Conservation (phyloP, 179 eudicot genomes). For the Camellia oleifera region DNA sequence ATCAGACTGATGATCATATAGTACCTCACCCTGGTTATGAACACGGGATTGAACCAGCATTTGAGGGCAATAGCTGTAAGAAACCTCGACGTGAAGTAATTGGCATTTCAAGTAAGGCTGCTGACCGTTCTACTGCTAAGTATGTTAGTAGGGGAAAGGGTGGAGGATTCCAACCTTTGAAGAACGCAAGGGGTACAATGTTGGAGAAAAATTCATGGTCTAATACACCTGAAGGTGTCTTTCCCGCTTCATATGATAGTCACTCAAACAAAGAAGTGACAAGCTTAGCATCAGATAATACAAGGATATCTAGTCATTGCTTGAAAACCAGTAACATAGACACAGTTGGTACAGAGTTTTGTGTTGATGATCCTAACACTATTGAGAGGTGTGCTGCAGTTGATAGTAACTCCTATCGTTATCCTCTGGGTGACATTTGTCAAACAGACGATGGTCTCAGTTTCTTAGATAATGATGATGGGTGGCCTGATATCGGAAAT, state of each 20-base stretch:
- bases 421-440: conserved; percentile 43
- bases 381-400: conserved; percentile 35
- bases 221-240: conserved; percentile 36
- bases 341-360: conserved; percentile 31
- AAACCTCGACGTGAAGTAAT: conserved; percentile 35
- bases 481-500: conserved; percentile 74
- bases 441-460: conserved; percentile 45
- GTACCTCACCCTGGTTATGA: conserved; percentile 49
- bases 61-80: conserved; percentile 35
- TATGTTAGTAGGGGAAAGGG: conserved; percentile 24
- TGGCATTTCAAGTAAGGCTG: conserved; percentile 27
- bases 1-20: conserved; percentile 62
- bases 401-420: conserved; percentile 37
- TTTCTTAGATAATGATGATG: conserved; percentile 49
- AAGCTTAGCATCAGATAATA: conserved; percentile 41
- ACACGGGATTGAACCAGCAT: conserved; percentile 23
- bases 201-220: conserved; percentile 46
- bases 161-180: conserved; percentile 19
- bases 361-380: conserved; percentile 40
- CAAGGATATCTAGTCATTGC: conserved; percentile 32
- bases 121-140: conserved; percentile 23
- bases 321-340: conserved; percentile 33
- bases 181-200: conserved; percentile 39
- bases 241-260: conserved; percentile 37
- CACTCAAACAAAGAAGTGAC: conserved; percentile 28